Percentiles rank a stretch among this genome's conserved stretches.
These are phyloP conservation scores for Hyphopichia buzzinii DNA, from an alignment of 1,139 yeast genomes.

Conservation along the genomic window DNA sequence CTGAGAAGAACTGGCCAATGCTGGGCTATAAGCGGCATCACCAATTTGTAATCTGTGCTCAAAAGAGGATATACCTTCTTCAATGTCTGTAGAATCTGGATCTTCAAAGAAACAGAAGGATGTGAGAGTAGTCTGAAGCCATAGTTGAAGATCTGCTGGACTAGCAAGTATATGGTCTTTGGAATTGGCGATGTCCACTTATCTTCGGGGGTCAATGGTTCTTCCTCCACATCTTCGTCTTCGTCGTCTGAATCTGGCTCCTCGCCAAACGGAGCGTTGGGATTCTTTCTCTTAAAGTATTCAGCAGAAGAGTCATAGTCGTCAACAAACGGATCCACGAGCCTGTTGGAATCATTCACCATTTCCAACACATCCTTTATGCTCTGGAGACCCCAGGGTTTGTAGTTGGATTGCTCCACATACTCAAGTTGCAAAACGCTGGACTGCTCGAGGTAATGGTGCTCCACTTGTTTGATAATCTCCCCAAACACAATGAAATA, in stretches of 20 bases:
- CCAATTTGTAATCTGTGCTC: slow-evolving; percentile 54
- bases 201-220: slow-evolving; percentile 18
- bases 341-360: slow-evolving; percentile 36
- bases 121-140: slow-evolving; percentile 73
- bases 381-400: slow-evolving; percentile 57
- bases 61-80: slow-evolving; percentile 56
- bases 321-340: slow-evolving; percentile 26
- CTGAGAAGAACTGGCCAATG: slow-evolving; percentile 56
- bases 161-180: slow-evolving; percentile 50
- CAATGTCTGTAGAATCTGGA: slow-evolving; percentile 56
- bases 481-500: slow-evolving; percentile 72
- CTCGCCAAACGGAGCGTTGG: slow-evolving; percentile 35
- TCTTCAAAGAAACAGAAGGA: slow-evolving; percentile 54
- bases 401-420: slow-evolving; percentile 23
- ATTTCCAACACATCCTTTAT: slow-evolving; percentile 38
- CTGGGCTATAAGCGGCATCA: slow-evolving; percentile 67
- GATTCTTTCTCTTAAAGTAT: slow-evolving; percentile 30
- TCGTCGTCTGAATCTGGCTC: slow-evolving; percentile 42
- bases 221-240: slow-evolving; percentile 25
- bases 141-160: slow-evolving; percentile 63
- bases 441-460: slow-evolving; percentile 27
- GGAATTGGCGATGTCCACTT: slow-evolving; percentile 69
- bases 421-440: slow-evolving; percentile 15
- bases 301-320: slow-evolving; percentile 31
- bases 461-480: slow-evolving; percentile 52